These are phyloP conservation scores for Cydonia oblonga DNA, from an alignment of 331 rosid species.

Conservation along the genomic window DNA sequence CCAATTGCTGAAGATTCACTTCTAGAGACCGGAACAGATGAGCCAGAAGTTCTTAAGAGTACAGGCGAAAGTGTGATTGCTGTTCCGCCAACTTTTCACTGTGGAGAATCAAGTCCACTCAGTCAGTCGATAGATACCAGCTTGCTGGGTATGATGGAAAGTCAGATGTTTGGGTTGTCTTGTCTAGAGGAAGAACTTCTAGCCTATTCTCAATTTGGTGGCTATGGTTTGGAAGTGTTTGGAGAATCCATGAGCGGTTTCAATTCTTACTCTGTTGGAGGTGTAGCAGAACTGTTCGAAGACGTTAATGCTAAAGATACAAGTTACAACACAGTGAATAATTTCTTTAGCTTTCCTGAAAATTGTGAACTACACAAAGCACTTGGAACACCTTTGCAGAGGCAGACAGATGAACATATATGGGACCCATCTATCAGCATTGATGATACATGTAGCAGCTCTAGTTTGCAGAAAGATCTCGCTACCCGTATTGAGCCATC, in stretches of 20 bases:
- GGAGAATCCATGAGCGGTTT: slow-evolving; percentile 27
- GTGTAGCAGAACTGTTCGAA: slow-evolving; percentile 19
- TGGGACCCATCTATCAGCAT: slow-evolving; percentile 12
- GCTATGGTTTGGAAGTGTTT: slow-evolving; percentile 22
- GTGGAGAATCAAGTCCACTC: slow-evolving; percentile 10
- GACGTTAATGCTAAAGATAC: slow-evolving; percentile 10
- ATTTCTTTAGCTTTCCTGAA: slow-evolving; percentile 31
- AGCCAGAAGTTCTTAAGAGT: slow-evolving; percentile 12
- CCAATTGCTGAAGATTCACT: slow-evolving; percentile 19
- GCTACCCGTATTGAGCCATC: slow-evolving; percentile 15
- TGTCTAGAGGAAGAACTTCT: slow-evolving; percentile 18
- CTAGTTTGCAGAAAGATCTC: slow-evolving; percentile 24
- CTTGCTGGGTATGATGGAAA: slow-evolving; percentile 20
- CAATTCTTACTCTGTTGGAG: slow-evolving; percentile 19
- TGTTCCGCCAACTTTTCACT: slow-evolving; percentile 7
- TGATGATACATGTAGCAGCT: slow-evolving; percentile 26
- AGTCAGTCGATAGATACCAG: slow-evolving; percentile 12
- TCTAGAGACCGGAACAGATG: slow-evolving; percentile 7
- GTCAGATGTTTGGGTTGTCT: slow-evolving; percentile 17
- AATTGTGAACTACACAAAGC: slow-evolving; percentile 52
- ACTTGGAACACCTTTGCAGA: slow-evolving; percentile 35
- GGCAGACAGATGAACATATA: slow-evolving; percentile 16
- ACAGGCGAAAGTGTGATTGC: slow-evolving; percentile 11
- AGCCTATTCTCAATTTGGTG: slow-evolving; percentile 22
- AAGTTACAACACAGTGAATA: slow-evolving; percentile 5